Evolutionary conservation across 768 basidiomycete species (phyloP), one percentile per base, ranked within the genome.

Genomic region (Lyophyllum decastes): DNA sequence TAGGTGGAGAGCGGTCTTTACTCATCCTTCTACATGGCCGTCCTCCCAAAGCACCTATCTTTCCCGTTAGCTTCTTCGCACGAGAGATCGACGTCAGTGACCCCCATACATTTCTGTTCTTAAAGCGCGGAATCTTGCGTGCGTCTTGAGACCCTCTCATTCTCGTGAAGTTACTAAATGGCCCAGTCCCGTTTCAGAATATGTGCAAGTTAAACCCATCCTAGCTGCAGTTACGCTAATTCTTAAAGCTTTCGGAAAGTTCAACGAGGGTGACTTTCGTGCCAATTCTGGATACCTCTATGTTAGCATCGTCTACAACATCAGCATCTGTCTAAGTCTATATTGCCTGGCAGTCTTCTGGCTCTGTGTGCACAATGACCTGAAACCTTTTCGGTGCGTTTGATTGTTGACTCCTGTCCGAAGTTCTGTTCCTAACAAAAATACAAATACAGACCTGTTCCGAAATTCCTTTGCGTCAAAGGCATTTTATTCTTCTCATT

Each of bases 381-480:
- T 98, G 49, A 89, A 90, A 70, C 93, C 94, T 1, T 97, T 94
- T 76, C 81, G 90, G 90, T 89, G 54, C 63, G 87, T 69, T 11
- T 22, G 17, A 43, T 27, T 26, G 19, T 11, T 22, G n/a, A 21
- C 44, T 30, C 47, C 1, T 21, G 46, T 49, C 52, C 57, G 14
- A 60, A 45, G 22, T 53, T 10, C n/a, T n/a, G n/a, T n/a, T n/a
- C n/a, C n/a, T n/a, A n/a, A n/a, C n/a, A n/a, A 43, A 2, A 27
- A 33, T 22, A 11, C 22, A 49, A 61, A 25, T 61, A 21, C 65
- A 89, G 96, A 11, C 94, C 94, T 0, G 85, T 95, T 63, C 94
- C 97, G 2, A 99, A 99, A 72, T 99, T 99, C 73, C 86, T 98
- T 25, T 99, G 95, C 69, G 95, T 99, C 64, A 99, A 99, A 70